Evolutionary conservation across 805 yeast genomes (phyloP).

Genomic region (Kodamaea nitidulidarum): DNA sequence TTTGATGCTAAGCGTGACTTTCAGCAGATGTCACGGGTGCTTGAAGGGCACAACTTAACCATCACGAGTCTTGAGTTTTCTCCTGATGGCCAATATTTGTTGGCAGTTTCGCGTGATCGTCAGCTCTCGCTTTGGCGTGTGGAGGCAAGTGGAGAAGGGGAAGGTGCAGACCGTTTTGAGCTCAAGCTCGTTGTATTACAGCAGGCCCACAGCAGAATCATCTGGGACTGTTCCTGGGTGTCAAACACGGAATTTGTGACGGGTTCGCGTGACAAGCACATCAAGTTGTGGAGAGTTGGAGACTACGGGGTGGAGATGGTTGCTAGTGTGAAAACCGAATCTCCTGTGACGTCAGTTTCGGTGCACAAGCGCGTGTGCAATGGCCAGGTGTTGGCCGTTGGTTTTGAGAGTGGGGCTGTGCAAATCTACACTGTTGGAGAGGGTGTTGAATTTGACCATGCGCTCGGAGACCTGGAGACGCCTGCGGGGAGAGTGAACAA

Average conservation of each 20-base stretch:
- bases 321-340: conserved; percentile 35
- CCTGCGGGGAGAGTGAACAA: conserved; percentile 65
- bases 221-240: conserved; percentile 94
- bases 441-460: conserved; percentile 22
- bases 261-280: conserved; percentile 78
- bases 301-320: conserved; percentile 16
- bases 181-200: conserved; percentile 42
- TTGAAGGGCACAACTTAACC: conserved; percentile 76
- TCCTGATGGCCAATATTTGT: conserved; percentile 55
- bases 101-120: conserved; percentile 88
- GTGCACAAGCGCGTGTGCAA: conserved; percentile 33
- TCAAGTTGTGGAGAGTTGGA: conserved; percentile 65
- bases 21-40: conserved; percentile 40
- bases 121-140: conserved; percentile 56
- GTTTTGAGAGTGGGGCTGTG: conserved; percentile 67
- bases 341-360: conserved; percentile 68
- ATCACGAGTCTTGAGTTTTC: conserved; percentile 81
- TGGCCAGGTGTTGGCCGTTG: conserved; percentile 54
- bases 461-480: conserved; percentile 36
- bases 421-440: conserved; percentile 37
- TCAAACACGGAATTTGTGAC: conserved; percentile 54
- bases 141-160: conserved; percentile 45
- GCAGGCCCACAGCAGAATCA: conserved; percentile 82
- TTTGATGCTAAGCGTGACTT: conserved; percentile 60
- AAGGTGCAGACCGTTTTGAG: conserved; percentile 13